Evolutionary conservation across 2,329 filamentous ascomycete genomes (phyloP).

Genomic region (Cercospora janseana): DNA sequence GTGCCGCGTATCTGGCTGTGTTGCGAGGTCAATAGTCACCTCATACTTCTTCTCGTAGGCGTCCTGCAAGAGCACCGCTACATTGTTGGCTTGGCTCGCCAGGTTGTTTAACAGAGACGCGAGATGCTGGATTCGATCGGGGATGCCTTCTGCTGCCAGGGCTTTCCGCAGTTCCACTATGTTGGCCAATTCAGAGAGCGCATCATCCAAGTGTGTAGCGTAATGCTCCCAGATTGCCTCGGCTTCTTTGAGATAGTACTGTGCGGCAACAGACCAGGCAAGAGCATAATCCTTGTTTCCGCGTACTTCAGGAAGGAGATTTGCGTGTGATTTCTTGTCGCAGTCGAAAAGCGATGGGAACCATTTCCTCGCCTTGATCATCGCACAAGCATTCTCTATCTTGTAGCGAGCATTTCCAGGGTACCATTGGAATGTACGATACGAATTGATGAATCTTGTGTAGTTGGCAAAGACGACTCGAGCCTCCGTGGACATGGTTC

Average conservation of each 20-base stretch:
- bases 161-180: not conserved
- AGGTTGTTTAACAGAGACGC: not conserved
- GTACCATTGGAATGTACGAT: not conserved
- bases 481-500: not conserved
- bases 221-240: slow-evolving; percentile 4
- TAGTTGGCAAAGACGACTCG: not conserved
- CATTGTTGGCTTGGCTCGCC: not conserved
- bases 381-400: not conserved
- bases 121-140: slow-evolving; percentile 5
- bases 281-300: not conserved
- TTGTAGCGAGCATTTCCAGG: not conserved
- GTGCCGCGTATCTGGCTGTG: not conserved
- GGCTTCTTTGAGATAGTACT: slow-evolving; percentile 5
- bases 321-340: not conserved
- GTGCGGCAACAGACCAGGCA: not conserved
- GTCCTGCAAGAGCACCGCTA: slow-evolving; percentile 1
- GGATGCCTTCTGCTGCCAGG: slow-evolving; percentile 5
- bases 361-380: not conserved
- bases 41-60: slow-evolving; percentile 5
- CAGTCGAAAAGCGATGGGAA: not conserved
- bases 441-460: not conserved
- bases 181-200: not conserved
- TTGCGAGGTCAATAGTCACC: not conserved
- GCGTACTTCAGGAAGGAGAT: not conserved
- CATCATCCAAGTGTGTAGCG: slow-evolving; percentile 6